Percentiles rank a stretch among this genome's conserved stretches.
These are phyloP conservation scores for Euphorbia tirucalli DNA, from an alignment of 345 rosid species.

Conservation along the genomic window DNA sequence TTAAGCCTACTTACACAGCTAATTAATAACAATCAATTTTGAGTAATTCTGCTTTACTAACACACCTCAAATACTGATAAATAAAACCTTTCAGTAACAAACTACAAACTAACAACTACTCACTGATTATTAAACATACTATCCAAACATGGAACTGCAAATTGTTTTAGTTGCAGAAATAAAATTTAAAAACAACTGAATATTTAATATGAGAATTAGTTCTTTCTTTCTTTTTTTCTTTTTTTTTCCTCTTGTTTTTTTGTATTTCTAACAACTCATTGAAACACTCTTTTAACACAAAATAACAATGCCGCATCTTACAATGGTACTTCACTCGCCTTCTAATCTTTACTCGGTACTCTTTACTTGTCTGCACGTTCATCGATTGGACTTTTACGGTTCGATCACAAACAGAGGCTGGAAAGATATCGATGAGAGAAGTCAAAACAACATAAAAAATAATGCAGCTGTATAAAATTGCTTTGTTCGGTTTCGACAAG, in stretches of 20 bases:
- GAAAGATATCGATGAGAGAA: slow-evolving; percentile 8
- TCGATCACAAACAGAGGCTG: slow-evolving; percentile 83
- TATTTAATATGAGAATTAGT: neutral
- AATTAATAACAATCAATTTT: neutral
- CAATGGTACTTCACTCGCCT: slow-evolving; percentile 23
- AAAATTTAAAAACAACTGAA: neutral
- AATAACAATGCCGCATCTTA: slow-evolving; percentile 36
- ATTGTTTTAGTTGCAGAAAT: neutral
- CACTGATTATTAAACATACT: neutral
- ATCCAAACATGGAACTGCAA: neutral
- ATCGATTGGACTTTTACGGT: slow-evolving; percentile 38
- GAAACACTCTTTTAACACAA: slow-evolving; percentile 2
- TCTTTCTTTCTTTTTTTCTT: too few species aligned
- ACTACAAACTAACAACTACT: neutral
- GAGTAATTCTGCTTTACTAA: neutral
- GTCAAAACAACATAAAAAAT: neutral
- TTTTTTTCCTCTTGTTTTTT: neutral
- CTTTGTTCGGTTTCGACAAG: neutral
- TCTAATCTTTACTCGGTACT: slow-evolving; percentile 6
- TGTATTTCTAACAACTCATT: slow-evolving; percentile 25
- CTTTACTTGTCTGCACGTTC: slow-evolving; percentile 1
- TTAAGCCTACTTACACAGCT: too few species aligned
- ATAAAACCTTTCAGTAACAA: neutral
- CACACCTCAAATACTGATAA: too few species aligned
- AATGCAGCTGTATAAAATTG: neutral